phyloP scores from a whole-genome alignment of 2,329 filamentous ascomycete genomes.

The Atkinsonella texensis region DNA sequence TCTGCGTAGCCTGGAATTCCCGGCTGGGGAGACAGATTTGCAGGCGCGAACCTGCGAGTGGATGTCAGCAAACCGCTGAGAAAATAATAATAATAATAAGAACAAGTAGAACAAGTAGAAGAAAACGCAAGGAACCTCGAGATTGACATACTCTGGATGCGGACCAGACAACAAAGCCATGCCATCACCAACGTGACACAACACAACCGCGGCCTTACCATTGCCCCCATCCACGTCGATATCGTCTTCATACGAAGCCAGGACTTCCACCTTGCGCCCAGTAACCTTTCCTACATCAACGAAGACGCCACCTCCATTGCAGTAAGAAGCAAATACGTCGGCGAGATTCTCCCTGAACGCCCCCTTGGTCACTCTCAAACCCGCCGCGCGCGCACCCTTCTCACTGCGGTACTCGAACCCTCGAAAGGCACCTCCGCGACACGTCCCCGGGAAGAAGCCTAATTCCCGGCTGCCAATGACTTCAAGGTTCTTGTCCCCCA shows the following conservation, averaged over 20 bases:
- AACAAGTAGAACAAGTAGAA: neutral
- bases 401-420: constrained; percentile 91
- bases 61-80: constrained; percentile 5
- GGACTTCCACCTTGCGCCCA: constrained; percentile 58
- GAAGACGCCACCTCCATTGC: constrained; percentile 91
- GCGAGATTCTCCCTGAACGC: constrained; percentile 45
- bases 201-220: constrained; percentile 67
- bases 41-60: constrained; percentile 59
- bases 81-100: neutral
- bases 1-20: constrained; percentile 57
- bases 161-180: constrained; percentile 71
- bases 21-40: constrained; percentile 59
- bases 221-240: constrained; percentile 65
- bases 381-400: constrained; percentile 62
- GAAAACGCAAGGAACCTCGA: too few species aligned
- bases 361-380: constrained; percentile 50
- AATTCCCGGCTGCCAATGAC: constrained; percentile 79
- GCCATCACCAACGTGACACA: constrained; percentile 72
- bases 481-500: constrained; percentile 64
- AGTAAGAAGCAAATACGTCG: constrained; percentile 63
- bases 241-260: constrained; percentile 68
- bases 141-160: constrained; percentile 66
- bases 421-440: constrained; percentile 73
- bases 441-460: constrained; percentile 76
- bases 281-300: constrained; percentile 58